A percentile compares a stretch with the other conserved stretches of the same genome.
phyloP scores from a whole-genome alignment of 768 basidiomycete species.

The Lentinus brumalis region DNA sequence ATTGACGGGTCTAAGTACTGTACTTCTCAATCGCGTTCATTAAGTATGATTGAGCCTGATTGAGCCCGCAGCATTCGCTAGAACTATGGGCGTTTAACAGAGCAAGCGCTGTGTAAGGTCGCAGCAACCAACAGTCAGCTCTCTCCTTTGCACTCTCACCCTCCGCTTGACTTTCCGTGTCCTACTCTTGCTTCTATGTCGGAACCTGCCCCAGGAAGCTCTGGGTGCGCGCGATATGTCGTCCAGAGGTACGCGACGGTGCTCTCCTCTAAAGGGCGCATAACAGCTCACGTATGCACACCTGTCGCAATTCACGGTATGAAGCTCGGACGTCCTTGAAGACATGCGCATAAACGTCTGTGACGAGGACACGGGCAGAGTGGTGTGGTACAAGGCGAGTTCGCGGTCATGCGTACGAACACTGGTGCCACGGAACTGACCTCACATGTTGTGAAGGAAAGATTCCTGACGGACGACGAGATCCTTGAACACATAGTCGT shows the following conservation, averaged over 20 bases:
- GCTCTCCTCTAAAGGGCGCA: neutral
- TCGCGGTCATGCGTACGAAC: constrained; percentile 5
- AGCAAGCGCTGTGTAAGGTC: too few species aligned
- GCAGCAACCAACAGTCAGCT: too few species aligned
- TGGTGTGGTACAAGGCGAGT: constrained; percentile 76
- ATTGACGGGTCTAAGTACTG: too few species aligned
- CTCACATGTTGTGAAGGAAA: constrained; percentile 51
- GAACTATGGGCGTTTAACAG: too few species aligned
- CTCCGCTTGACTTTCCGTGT: too few species aligned
- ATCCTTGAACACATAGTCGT: constrained; percentile 77
- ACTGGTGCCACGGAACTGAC: constrained; percentile 17
- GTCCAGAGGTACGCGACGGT: constrained; percentile 15
- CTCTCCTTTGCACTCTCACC: too few species aligned
- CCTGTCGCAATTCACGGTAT: neutral
- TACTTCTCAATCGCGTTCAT: too few species aligned
- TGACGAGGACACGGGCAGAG: constrained; percentile 55
- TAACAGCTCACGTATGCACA: too few species aligned
- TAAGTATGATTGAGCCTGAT: too few species aligned
- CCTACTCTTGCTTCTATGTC: too few species aligned
- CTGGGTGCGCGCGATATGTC: constrained; percentile 6
- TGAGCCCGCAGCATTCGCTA: too few species aligned
- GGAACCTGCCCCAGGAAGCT: too few species aligned
- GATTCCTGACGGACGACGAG: constrained; percentile 71
- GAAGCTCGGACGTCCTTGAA: constrained; percentile 72
- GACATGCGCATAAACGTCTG: constrained; percentile 68